These are phyloP conservation scores for Backusella liffmaniae DNA, from an alignment of 192 early-diverging fungal genomes.

Conservation along the genomic window DNA sequence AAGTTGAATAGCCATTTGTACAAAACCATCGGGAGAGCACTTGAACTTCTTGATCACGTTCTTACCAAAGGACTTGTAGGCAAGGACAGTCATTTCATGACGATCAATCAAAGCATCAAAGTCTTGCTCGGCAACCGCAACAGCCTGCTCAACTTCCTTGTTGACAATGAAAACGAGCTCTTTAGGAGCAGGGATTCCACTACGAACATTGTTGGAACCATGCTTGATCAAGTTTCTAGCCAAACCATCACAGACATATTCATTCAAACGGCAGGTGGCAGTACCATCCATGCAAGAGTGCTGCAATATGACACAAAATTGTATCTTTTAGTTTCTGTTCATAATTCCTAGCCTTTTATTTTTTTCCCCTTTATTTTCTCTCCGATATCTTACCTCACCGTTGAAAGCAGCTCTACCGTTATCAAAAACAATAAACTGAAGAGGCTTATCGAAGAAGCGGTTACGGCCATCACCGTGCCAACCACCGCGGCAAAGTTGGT, in stretches of 20 bases:
- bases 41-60: constrained; percentile 86
- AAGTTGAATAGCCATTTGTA: constrained; percentile 94
- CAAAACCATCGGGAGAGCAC: constrained; percentile 77
- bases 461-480: constrained; percentile 98
- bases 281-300: constrained; percentile 96
- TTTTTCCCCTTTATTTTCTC: not conserved
- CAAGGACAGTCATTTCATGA: constrained; percentile 82
- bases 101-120: constrained; percentile 78
- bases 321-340: not conserved
- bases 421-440: constrained; percentile 96
- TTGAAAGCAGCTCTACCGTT: constrained; percentile 97
- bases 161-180: constrained; percentile 74
- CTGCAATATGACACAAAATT: constrained; percentile 21
- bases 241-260: constrained; percentile 69
- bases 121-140: constrained; percentile 68
- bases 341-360: not conserved
- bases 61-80: constrained; percentile 92
- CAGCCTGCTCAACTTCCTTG: constrained; percentile 52
- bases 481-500: constrained; percentile 83
- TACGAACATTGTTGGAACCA: constrained; percentile 52
- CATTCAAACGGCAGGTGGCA: constrained; percentile 83
- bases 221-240: constrained; percentile 72
- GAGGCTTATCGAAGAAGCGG: constrained; percentile 96
- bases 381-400: constrained; percentile 61
- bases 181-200: constrained; percentile 62